Percentiles rank a stretch among this genome's conserved stretches.
These are phyloP conservation scores for Penicillium macrosclerotiorum DNA, from an alignment of 495 filamentous ascomycete genomes.

Conservation along the genomic window DNA sequence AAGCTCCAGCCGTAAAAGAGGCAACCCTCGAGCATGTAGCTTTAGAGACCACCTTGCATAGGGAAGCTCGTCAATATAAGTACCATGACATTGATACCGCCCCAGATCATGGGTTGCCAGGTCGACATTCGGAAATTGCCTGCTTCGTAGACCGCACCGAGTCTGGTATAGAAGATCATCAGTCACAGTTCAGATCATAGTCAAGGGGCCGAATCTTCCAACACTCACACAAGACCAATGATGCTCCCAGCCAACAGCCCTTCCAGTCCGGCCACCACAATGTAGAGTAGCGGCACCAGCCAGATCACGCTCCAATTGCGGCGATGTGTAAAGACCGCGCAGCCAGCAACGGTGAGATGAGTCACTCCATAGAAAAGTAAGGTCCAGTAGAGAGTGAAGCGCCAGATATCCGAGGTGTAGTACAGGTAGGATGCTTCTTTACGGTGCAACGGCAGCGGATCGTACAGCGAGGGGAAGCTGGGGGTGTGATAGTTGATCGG, in stretches of 20 bases:
- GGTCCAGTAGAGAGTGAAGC: slow-evolving; percentile 90
- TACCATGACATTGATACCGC: slow-evolving; percentile 84
- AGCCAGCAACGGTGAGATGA: slow-evolving; percentile 58
- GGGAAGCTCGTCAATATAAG: slow-evolving; percentile 91
- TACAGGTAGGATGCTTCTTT: slow-evolving; percentile 66
- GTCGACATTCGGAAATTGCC: slow-evolving; percentile 94
- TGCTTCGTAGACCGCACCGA: slow-evolving; percentile 83
- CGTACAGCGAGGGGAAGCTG: slow-evolving; percentile 84
- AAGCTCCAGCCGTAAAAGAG: too few species aligned
- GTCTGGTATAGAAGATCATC: slow-evolving; percentile 47
- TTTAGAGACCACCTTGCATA: slow-evolving; percentile 88
- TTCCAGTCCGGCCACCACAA: slow-evolving; percentile 72
- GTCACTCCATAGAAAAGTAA: slow-evolving; percentile 45
- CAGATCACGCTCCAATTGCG: slow-evolving; percentile 73
- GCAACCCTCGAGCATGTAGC: not conserved
- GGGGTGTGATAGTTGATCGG: slow-evolving; percentile 71
- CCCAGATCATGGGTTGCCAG: slow-evolving; percentile 96
- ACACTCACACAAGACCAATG: slow-evolving; percentile 79
- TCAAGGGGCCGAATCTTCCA: not conserved
- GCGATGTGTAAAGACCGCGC: slow-evolving; percentile 68
- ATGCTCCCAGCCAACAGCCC: slow-evolving; percentile 84
- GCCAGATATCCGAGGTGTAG: slow-evolving; percentile 78
- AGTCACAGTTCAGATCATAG: slow-evolving; percentile 5
- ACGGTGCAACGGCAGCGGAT: slow-evolving; percentile 58
- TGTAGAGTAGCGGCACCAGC: slow-evolving; percentile 73